Conservation (phyloP, 2,329 filamentous ascomycete species). For the Fusarium subglutinans region DNA sequence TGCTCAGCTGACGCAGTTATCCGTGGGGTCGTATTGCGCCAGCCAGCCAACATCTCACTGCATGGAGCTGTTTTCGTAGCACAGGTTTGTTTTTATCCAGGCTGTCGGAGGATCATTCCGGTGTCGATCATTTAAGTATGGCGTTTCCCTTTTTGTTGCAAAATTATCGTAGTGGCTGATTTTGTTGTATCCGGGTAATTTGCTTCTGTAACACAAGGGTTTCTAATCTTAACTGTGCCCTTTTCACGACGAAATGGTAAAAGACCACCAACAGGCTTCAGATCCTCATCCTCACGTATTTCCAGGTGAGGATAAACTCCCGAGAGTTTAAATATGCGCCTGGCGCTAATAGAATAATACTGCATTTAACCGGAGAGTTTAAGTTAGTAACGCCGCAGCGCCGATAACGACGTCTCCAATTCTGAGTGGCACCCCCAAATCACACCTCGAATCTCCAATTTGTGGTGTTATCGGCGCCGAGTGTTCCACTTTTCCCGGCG, state of each 20-base stretch:
- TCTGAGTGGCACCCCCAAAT: neutral
- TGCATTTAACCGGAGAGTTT: slow-evolving; percentile 23
- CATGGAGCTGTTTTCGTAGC: neutral
- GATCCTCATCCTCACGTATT: neutral
- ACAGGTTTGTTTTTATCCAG: neutral
- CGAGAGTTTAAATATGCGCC: slow-evolving; percentile 7
- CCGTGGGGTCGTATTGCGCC: slow-evolving; percentile 7
- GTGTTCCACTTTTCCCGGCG: neutral
- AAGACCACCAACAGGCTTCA: neutral
- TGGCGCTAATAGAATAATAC: neutral
- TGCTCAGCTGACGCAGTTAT: slow-evolving; percentile 12
- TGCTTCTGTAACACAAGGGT: neutral
- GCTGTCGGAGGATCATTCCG: slow-evolving; percentile 13
- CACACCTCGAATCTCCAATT: neutral
- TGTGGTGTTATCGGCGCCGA: neutral
- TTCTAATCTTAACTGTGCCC: neutral
- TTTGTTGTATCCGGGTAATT: neutral
- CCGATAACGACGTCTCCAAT: neutral
- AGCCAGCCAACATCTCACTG: neutral
- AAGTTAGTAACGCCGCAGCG: neutral
- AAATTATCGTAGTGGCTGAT: slow-evolving; percentile 5
- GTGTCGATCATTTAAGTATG: neutral
- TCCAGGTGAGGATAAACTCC: slow-evolving; percentile 22
- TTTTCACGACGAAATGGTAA: neutral
- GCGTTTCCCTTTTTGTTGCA: neutral